phyloP scores from a whole-genome alignment of 495 filamentous ascomycete species.

The Xylaria scruposa region DNA sequence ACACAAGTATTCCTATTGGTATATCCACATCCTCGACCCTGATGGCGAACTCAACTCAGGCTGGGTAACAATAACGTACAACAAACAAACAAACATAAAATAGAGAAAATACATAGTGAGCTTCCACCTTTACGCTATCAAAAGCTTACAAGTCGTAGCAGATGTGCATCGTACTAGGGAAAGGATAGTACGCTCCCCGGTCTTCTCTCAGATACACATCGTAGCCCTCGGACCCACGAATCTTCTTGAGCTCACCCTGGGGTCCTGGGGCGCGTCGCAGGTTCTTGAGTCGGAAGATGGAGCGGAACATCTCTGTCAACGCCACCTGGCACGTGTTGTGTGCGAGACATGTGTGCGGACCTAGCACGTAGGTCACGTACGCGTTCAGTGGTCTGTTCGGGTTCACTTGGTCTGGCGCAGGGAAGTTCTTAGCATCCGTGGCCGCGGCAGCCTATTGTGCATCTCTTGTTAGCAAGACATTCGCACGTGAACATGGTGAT shows the following conservation, averaged over 20 bases:
- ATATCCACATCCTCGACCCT: conserved; percentile 12
- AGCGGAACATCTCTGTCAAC: conserved; percentile 71
- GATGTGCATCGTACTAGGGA: conserved; percentile 73
- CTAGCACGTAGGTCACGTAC: conserved; percentile 72
- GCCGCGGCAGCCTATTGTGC: conserved; percentile 61
- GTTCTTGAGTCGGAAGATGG: conserved; percentile 65
- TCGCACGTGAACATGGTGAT: background rate
- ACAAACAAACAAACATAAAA: background rate
- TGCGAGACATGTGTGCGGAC: conserved; percentile 68
- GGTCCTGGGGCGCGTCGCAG: conserved; percentile 72
- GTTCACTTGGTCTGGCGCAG: conserved; percentile 69
- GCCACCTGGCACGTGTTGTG: conserved; percentile 66
- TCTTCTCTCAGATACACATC: conserved; percentile 78
- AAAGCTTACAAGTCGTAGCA: conserved; percentile 51
- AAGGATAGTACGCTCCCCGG: conserved; percentile 72
- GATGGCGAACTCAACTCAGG: background rate
- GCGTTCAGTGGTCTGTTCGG: conserved; percentile 69
- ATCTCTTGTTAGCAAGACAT: conserved; percentile 56
- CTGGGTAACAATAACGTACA: background rate
- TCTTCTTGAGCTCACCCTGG: conserved; percentile 76
- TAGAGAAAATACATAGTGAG: background rate
- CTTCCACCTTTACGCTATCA: background rate
- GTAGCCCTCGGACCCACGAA: conserved; percentile 64
- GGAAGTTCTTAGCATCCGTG: conserved; percentile 68
- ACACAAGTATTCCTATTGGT: conserved; percentile 12